A percentile compares a stretch with the other conserved stretches of the same genome.
Evolutionary conservation across 2,329 filamentous ascomycete species (phyloP).

Genomic region (Fusarium redolens): DNA sequence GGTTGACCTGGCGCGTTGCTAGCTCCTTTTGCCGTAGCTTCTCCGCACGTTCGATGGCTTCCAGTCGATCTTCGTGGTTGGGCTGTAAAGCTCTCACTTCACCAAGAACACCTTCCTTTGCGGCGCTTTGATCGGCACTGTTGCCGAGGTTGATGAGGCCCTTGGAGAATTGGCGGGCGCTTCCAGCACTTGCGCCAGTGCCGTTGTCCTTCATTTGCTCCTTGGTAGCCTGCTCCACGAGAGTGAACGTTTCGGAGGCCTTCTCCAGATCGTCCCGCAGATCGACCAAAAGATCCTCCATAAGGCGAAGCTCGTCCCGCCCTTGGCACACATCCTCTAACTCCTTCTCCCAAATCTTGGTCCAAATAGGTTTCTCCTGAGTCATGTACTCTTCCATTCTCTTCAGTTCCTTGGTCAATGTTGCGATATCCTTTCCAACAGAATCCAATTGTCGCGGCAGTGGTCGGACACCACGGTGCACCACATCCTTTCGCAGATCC

Average conservation of each 20-base stretch:
- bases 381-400: constrained; percentile 94
- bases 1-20: constrained; percentile 77
- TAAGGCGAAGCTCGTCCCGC: constrained; percentile 92
- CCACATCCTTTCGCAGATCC: constrained; percentile 96
- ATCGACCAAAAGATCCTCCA: constrained; percentile 94
- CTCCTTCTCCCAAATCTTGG: constrained; percentile 99
- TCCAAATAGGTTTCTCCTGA: constrained; percentile 95
- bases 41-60: constrained; percentile 97
- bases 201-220: constrained; percentile 87
- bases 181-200: constrained; percentile 60
- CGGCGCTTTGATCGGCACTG: constrained; percentile 76
- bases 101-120: constrained; percentile 90
- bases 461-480: constrained; percentile 89
- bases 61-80: constrained; percentile 91
- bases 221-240: constrained; percentile 98
- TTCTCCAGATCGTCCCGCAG: constrained; percentile 95
- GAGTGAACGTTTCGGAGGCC: constrained; percentile 89
- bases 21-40: constrained; percentile 91
- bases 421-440: constrained; percentile 88
- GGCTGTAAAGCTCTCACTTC: constrained; percentile 94
- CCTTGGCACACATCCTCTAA: constrained; percentile 96
- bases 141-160: constrained; percentile 65
- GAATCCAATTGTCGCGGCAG: constrained; percentile 88
- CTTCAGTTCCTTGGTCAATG: constrained; percentile 86
- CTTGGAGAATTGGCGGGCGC: constrained; percentile 67